Base-by-base conservation (phyloP, 208 protist genomes). In the Acanthamoeba rhysodes region DNA sequence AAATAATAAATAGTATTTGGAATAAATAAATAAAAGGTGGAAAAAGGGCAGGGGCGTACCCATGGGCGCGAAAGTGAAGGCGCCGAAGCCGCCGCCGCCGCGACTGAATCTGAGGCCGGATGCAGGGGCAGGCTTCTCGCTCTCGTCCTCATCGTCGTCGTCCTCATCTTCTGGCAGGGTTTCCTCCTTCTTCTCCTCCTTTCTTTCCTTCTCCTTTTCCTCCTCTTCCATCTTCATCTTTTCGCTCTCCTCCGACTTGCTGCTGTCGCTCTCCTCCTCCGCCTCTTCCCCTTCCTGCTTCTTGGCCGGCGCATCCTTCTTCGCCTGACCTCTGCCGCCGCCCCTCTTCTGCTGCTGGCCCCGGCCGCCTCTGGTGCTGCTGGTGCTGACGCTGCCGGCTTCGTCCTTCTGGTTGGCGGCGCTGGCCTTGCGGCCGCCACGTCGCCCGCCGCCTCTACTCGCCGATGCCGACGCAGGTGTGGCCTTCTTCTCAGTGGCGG, bases 121-220 rank as follows among this genome's bases (percentile, higher is more conserved):
- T 6, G 12, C 10, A 27, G 8, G 76, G 27, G 41, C 78, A 34
- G 24, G n/a, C 24, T 87, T 87, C 50, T 87, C 78, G 50, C 34
- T n/a, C 78, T 87, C 78, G 27, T 87, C 41, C 50, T 84, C 76
- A 32, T 53, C 78, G 4, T 87, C 78, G 1, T 87, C 78, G 10
- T 87, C 78, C 27, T 87, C 50, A 4, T 87, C 78, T n/a, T 87
- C 48, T 2, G 20, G 24, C 78, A 34, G 34, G 8, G 20, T 59
- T 8, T 50, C 18, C 27, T 34, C 41, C 41, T 87, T 87, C 48
- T 87, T n/a, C 10, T 50, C 41, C 18, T n/a, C 9, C 2, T 87
- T 41, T 10, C 32, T 87, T 53, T 37, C 78, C n/a, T 24, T n/a
- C 6, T 2, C 9, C 9, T 84, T 8, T 10, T 87, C 55, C 78